Evolutionary conservation across 345 rosid genomes (phyloP).

Genomic region (Heritiera fomes): DNA sequence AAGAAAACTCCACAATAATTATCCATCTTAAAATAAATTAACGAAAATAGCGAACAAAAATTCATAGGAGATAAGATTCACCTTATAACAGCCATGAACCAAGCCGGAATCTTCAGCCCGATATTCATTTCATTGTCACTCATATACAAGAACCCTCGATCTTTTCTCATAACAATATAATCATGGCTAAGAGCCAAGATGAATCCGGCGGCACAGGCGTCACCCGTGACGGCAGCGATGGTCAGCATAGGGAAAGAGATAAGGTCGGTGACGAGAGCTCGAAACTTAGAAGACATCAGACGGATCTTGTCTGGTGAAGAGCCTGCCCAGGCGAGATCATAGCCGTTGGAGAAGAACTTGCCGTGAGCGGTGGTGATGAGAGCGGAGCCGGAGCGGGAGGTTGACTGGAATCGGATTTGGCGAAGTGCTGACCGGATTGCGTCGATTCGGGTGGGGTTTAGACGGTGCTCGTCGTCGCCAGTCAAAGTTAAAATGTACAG

Average conservation of each 20-base stretch:
- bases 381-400: constrained; percentile 31
- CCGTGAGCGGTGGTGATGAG: constrained; percentile 61
- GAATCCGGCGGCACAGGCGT: constrained; percentile 61
- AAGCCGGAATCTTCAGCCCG: constrained; percentile 39
- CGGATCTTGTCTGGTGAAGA: constrained; percentile 24
- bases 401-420: constrained; percentile 34
- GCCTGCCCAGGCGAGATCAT: constrained; percentile 52
- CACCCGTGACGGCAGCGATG: constrained; percentile 59
- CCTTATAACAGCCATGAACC: constrained; percentile 30
- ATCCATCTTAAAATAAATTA: no score
- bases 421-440: constrained; percentile 43
- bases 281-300: constrained; percentile 35
- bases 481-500: constrained; percentile 33
- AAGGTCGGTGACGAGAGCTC: constrained; percentile 41
- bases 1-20: no score
- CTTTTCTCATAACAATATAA: constrained; percentile 55
- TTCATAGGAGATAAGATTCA: constrained; percentile 26
- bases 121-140: constrained; percentile 62
- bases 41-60: no score
- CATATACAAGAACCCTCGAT: constrained; percentile 63
- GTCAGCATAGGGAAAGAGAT: constrained; percentile 63
- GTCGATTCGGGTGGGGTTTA: constrained; percentile 41
- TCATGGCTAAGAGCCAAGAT: constrained; percentile 56
- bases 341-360: constrained; percentile 70
- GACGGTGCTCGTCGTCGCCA: constrained; percentile 53